Evolutionary conservation across 1,284 basidiomycete species (phyloP), one percentile per base, ranked within the genome.

Genomic region (Thelephora terrestris): DNA sequence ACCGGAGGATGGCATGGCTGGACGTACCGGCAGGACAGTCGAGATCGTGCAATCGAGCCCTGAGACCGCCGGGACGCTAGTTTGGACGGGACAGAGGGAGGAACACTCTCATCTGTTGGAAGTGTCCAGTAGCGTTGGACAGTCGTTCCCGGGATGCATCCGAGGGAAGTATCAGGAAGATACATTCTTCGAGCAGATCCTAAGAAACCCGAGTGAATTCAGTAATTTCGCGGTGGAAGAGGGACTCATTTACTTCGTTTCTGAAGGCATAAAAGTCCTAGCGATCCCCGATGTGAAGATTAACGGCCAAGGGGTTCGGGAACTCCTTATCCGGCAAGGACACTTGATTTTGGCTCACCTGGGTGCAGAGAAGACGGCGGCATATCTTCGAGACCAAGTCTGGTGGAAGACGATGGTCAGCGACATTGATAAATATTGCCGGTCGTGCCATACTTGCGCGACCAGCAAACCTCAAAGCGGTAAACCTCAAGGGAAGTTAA

Each of bases 321-420:
- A 65, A 48, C 50, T 60, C 7, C 36, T 63, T 0, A 65, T 65
- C 10, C 45, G 50, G 2, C 58, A 62, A 21, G 61, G 60, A 9
- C 63, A 65, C 47, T 61, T 59, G 2, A 46, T 64, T 1, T 50
- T 65, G 1, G 61, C 61, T 2, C 63, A n/a, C n/a, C n/a, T n/a
- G n/a, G n/a, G n/a, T n/a, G n/a, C n/a, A n/a, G n/a, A n/a, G n/a
- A n/a, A n/a, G 64, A 64, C 63, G 1, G 25, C 57, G 2, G 39
- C 35, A 12, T 58, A 62, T 43, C 49, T 64, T 17, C 48, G 55
- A 1, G 56, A 60, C 45, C 50, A 62, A 27, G 58, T 63, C 4
- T 64, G 61, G 63, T 63, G 63, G 62, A 60, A 61, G 45, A 50
- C 49, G 2, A 57, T 64, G 46, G 47, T 46, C 0, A 23, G 38